A percentile compares a stretch with the other conserved stretches of the same genome.
phyloP scores from a whole-genome alignment of 257 asterid species.

The Primulina tabacum region DNA sequence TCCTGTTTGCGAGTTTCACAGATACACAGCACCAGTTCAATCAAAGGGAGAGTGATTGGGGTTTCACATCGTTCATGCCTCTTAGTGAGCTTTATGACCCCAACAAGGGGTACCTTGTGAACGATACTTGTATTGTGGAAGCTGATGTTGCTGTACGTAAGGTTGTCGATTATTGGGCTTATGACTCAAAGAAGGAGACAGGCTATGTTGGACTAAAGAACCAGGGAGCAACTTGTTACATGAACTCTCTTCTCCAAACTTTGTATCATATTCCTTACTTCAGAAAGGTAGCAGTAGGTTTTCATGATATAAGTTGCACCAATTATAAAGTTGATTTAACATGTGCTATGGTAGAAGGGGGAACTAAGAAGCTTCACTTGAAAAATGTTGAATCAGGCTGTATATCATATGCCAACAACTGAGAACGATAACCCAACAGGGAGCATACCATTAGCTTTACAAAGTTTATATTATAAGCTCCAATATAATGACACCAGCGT shows the following conservation, averaged over 20 bases:
- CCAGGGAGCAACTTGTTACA: conserved; percentile 94
- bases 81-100: conserved; percentile 67
- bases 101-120: conserved; percentile 54
- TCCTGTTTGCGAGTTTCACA: conserved; percentile 29
- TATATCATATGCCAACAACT: conserved; percentile 93
- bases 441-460: conserved; percentile 83
- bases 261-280: conserved; percentile 87
- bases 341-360: conserved; percentile 15
- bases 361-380: conserved; percentile 26
- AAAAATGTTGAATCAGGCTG: conserved; percentile 56
- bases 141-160: conserved; percentile 71
- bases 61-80: conserved; percentile 72
- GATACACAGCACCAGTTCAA: conserved; percentile 71
- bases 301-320: conserved; percentile 16
- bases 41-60: conserved; percentile 76
- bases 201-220: conserved; percentile 88
- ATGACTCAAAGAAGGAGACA: conserved; percentile 72
- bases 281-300: conserved; percentile 54
- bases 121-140: conserved; percentile 53
- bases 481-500: conserved; percentile 85
- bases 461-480: conserved; percentile 85
- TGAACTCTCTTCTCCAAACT: conserved; percentile 86
- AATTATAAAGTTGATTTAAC: conserved; percentile 17
- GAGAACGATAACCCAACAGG: conserved; percentile 89
- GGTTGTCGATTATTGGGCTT: conserved; percentile 59